phyloP scores from a whole-genome alignment of 345 rosid species.

The Hibiscus trionum region DNA sequence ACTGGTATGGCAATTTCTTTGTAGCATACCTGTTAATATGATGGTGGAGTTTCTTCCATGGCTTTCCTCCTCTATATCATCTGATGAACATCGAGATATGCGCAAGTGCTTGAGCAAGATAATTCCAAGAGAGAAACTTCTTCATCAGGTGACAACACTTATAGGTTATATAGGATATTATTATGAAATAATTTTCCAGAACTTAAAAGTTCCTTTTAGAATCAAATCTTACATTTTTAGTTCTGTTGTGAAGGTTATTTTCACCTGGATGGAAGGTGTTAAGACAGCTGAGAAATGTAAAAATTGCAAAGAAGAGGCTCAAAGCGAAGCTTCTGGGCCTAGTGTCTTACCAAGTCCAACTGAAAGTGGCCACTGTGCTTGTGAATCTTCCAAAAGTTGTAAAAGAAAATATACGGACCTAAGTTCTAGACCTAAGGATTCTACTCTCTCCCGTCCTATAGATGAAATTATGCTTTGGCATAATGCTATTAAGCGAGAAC shows the following conservation, averaged over 20 bases:
- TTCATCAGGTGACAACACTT: constrained; percentile 47
- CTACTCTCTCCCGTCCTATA: constrained; percentile 34
- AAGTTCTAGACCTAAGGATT: constrained; percentile 17
- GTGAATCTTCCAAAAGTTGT: constrained; percentile 30
- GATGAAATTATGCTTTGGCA: constrained; percentile 60
- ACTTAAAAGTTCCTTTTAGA: background rate
- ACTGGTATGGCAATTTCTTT: constrained; percentile 76
- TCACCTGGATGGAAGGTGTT: constrained; percentile 46
- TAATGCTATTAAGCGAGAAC: constrained; percentile 45
- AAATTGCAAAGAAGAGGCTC: constrained; percentile 20
- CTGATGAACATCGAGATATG: constrained; percentile 59
- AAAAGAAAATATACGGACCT: constrained; percentile 44
- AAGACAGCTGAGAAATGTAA: constrained; percentile 18
- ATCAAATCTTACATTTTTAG: constrained; percentile 1
- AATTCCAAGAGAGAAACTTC: constrained; percentile 57
- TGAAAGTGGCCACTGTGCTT: constrained; percentile 27
- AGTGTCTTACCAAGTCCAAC: constrained; percentile 12
- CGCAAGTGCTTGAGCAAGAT: constrained; percentile 52
- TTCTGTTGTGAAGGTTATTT: constrained; percentile 39
- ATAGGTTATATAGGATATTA: background rate
- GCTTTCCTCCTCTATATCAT: constrained; percentile 67
- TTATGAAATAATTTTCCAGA: background rate
- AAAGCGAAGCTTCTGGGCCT: constrained; percentile 15
- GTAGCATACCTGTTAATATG: constrained; percentile 81
- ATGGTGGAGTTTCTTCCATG: constrained; percentile 73